Evolutionary conservation across 2,329 filamentous ascomycete species (phyloP).

Genomic region (Diaporthe ampelina): DNA sequence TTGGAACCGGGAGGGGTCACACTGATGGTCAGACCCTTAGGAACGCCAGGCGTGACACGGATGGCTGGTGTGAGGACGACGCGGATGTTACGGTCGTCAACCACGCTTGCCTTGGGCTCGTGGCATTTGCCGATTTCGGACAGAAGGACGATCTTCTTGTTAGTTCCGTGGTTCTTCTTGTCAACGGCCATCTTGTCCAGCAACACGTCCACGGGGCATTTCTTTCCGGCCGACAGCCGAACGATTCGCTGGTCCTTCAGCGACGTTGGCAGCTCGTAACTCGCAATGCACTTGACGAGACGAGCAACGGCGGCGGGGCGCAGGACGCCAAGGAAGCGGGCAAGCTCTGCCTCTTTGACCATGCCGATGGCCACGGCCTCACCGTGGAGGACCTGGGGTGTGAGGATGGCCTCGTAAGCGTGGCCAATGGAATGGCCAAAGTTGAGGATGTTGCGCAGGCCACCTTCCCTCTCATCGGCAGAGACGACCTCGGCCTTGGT

Average conservation of each 20-base stretch:
- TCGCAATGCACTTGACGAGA: conserved; percentile 92
- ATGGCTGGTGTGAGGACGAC: conserved; percentile 86
- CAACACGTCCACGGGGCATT: conserved; percentile 87
- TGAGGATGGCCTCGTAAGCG: conserved; percentile 94
- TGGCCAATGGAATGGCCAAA: conserved; percentile 99
- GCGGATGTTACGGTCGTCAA: conserved; percentile 87
- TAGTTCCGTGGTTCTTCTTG: conserved; percentile 96
- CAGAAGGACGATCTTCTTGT: conserved; percentile 96
- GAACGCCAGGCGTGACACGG: conserved; percentile 79
- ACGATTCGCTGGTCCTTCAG: conserved; percentile 86
- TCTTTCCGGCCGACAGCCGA: conserved; percentile 86
- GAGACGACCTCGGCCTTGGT: conserved; percentile 97
- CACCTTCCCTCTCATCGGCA: conserved; percentile 93
- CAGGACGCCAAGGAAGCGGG: conserved; percentile 88
- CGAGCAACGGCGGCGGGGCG: conserved; percentile 90
- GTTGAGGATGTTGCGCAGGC: conserved; percentile 93
- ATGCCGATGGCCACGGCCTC: conserved; percentile 98
- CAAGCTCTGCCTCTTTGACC: conserved; percentile 96
- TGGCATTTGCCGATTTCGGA: conserved; percentile 90
- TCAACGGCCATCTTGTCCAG: conserved; percentile 96
- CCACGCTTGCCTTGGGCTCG: conserved; percentile 89
- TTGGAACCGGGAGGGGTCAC: conserved; percentile 96
- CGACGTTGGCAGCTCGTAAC: conserved; percentile 90
- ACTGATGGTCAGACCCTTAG: conserved; percentile 74
- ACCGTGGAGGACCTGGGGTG: conserved; percentile 94